Conservation (phyloP, 2,329 filamentous ascomycete species). For the Fusarium chuoi region DNA sequence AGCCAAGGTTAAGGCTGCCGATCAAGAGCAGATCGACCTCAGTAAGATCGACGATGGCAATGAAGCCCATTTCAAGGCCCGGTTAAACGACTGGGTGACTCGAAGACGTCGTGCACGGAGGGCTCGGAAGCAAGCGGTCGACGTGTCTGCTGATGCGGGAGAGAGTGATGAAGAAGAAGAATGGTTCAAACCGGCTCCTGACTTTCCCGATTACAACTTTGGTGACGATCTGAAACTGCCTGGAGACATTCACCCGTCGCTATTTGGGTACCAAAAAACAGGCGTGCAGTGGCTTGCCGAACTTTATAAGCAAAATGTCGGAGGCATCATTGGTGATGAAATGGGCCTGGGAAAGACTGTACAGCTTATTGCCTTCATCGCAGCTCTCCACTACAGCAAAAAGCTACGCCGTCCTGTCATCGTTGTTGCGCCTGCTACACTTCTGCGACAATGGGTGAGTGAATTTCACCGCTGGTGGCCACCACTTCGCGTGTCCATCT, state of each 20-base stretch:
- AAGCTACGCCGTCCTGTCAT: slow-evolving; percentile 86
- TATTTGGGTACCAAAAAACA: slow-evolving; percentile 98
- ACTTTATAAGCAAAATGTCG: slow-evolving; percentile 87
- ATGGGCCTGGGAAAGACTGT: slow-evolving; percentile 98
- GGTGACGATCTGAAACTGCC: slow-evolving; percentile 83
- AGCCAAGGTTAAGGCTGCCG: slow-evolving; percentile 49
- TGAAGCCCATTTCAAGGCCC: slow-evolving; percentile 79
- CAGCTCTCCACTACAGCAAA: slow-evolving; percentile 91
- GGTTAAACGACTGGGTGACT: slow-evolving; percentile 79
- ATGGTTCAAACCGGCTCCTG: slow-evolving; percentile 89
- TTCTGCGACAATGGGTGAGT: slow-evolving; percentile 97
- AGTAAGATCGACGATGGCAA: slow-evolving; percentile 86
- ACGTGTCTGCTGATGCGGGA: slow-evolving; percentile 49
- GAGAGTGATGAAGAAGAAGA: slow-evolving; percentile 64
- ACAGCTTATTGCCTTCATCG: slow-evolving; percentile 79
- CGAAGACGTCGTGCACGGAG: slow-evolving; percentile 55
- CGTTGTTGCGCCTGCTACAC: slow-evolving; percentile 91
- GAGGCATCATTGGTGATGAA: slow-evolving; percentile 95
- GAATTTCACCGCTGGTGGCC: slow-evolving; percentile 99
- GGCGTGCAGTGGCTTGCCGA: slow-evolving; percentile 97
- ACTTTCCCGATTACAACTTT: slow-evolving; percentile 78
- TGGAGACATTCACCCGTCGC: slow-evolving; percentile 89
- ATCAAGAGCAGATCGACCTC: slow-evolving; percentile 59
- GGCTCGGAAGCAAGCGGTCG: slow-evolving; percentile 52
- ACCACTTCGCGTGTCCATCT: slow-evolving; percentile 92